Conservation (phyloP, 768 basidiomycete species). For the Vishniacozyma victoriae region DNA sequence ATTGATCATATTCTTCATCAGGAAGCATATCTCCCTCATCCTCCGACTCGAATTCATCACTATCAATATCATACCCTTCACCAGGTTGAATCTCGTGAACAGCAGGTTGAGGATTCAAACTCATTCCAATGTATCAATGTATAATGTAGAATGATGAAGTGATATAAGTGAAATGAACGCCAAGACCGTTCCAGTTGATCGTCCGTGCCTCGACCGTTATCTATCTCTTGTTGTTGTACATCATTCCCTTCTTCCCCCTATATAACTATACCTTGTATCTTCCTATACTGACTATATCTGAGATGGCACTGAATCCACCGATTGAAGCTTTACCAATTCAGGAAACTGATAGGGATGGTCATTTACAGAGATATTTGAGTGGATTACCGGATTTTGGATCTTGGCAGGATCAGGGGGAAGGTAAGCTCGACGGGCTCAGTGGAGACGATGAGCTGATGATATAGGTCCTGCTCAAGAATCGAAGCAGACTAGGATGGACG, state of each 20-base stretch:
- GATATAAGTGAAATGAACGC: not conserved
- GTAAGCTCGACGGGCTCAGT: not conserved
- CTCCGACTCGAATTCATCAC: constrained; percentile 36
- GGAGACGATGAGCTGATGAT: not conserved
- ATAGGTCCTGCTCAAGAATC: not conserved
- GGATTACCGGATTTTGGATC: not conserved
- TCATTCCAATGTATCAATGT: not conserved
- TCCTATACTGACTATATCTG: constrained; percentile 1
- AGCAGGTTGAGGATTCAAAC: not conserved
- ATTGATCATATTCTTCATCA: constrained; percentile 27
- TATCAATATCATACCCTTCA: constrained; percentile 33
- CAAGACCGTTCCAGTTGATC: not conserved
- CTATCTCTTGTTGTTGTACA: not conserved
- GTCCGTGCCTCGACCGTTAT: not conserved
- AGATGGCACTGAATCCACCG: constrained; percentile 15
- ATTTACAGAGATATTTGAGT: constrained; percentile 12
- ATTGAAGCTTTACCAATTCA: constrained; percentile 16
- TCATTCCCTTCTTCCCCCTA: not conserved
- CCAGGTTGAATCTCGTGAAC: constrained; percentile 18
- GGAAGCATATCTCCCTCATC: constrained; percentile 18
- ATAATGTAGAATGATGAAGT: not conserved
- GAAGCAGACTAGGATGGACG: not conserved
- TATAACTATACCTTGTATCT: not conserved
- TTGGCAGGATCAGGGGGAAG: not conserved
- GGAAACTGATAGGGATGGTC: constrained; percentile 1